Percentiles rank a stretch among this genome's conserved stretches.
phyloP scores from a whole-genome alignment of 2,329 filamentous ascomycete genomes.

The Emmonsia crescens region DNA sequence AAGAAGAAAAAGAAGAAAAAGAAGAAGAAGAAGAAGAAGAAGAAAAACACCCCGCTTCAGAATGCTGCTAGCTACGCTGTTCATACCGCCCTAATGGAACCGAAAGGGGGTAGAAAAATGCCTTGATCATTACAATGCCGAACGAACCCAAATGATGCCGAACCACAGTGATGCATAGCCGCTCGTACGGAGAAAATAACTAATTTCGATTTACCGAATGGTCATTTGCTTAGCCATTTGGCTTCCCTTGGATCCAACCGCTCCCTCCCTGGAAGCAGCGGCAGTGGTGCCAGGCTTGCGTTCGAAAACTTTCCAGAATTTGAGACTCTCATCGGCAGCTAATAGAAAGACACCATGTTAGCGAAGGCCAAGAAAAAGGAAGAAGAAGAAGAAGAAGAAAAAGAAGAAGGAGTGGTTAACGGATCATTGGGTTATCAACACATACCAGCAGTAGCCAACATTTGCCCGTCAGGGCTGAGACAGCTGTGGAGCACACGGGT shows the following conservation, averaged over 20 bases:
- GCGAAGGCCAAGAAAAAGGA: no score
- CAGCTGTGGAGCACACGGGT: constrained; percentile 93
- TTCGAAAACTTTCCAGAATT: constrained; percentile 99
- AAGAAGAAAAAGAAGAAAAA: neutral
- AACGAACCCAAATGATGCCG: neutral
- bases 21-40: neutral
- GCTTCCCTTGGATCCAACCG: constrained; percentile 61
- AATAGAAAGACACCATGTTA: constrained; percentile 14
- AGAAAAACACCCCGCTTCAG: neutral
- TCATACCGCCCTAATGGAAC: neutral
- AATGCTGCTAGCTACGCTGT: neutral
- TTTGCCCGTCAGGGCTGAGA: constrained; percentile 93
- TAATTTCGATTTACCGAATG: constrained; percentile 51
- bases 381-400: neutral
- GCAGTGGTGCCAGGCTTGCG: constrained; percentile 76
- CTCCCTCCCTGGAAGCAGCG: constrained; percentile 51
- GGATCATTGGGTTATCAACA: constrained; percentile 5
- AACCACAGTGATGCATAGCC: neutral
- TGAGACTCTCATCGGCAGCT: constrained; percentile 92
- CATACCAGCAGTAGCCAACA: constrained; percentile 82
- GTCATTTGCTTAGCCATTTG: constrained; percentile 93
- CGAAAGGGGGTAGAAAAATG: neutral
- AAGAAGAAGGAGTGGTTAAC: neutral
- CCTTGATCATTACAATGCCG: neutral
- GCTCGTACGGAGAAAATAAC: neutral